These are phyloP conservation scores for Achaetomiella virescens DNA, from an alignment of 495 filamentous ascomycete genomes.

Conservation along the genomic window DNA sequence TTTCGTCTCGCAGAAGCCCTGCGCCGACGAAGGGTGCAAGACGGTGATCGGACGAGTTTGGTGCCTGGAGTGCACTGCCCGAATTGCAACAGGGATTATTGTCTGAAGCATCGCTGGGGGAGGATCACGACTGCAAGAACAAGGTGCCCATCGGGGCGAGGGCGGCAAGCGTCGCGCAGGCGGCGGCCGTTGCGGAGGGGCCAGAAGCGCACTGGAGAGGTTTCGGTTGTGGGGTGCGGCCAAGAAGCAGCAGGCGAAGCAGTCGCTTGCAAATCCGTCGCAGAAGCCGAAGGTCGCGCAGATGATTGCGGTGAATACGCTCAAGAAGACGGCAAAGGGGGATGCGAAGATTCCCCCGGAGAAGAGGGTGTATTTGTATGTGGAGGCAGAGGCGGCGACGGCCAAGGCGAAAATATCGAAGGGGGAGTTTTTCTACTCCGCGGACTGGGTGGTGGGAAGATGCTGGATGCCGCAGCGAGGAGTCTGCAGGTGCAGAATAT, in stretches of 20 bases:
- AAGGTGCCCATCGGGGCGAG: conserved; percentile 61
- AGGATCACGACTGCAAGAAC: conserved; percentile 78
- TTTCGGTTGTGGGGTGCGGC: conserved; percentile 50
- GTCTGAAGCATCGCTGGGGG: conserved; percentile 78
- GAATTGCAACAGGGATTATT: conserved; percentile 79
- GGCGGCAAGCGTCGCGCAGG: conserved; percentile 25
- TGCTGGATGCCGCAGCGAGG: conserved; percentile 82
- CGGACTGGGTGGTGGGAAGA: conserved; percentile 83
- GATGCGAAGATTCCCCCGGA: conserved; percentile 72
- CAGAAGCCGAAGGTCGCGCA: conserved; percentile 59
- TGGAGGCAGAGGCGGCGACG: conserved; percentile 77
- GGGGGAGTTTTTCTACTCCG: conserved; percentile 77
- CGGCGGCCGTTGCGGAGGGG: conserved; percentile 46
- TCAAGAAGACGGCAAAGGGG: conserved; percentile 85
- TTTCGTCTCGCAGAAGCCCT: conserved; percentile 45
- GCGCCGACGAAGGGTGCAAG: conserved; percentile 71
- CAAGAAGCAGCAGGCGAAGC: conserved; percentile 40
- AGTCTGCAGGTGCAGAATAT: conserved; percentile 76
- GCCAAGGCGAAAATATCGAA: conserved; percentile 67
- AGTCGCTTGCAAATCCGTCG: conserved; percentile 21
- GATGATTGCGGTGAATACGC: conserved; percentile 56
- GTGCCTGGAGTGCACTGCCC: conserved; percentile 75
- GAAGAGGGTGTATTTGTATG: conserved; percentile 76
- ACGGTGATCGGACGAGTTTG: conserved; percentile 70
- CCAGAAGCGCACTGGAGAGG: conserved; percentile 63